Percentiles rank a stretch among this genome's conserved stretches.
Conservation (phyloP, 176 grass and related monocot genomes). For the Stipa capillata region DNA sequence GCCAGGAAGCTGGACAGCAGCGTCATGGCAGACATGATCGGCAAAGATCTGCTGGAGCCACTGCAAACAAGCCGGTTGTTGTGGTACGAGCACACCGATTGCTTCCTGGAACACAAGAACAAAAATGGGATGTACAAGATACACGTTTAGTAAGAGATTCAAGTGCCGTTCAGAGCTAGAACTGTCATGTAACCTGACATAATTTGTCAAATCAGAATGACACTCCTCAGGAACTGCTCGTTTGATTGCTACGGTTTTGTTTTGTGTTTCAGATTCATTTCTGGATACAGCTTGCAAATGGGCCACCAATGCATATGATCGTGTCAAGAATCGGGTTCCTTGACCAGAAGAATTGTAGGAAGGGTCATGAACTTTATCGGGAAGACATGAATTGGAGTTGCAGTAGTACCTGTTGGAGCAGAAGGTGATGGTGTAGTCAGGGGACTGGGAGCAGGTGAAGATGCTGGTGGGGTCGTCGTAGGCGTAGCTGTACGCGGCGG, state of each 20-base stretch:
- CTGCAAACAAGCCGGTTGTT: constrained; percentile 48
- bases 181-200: background rate
- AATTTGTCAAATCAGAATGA: background rate
- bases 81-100: constrained; percentile 51
- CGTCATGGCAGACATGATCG: constrained; percentile 10
- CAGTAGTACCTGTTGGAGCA: constrained; percentile 41
- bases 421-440: constrained; percentile 66
- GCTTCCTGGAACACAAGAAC: constrained; percentile 25
- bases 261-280: background rate
- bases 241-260: background rate
- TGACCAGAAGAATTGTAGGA: background rate
- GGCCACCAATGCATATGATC: background rate
- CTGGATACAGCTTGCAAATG: background rate
- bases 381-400: background rate
- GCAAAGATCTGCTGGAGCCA: background rate
- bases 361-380: no score
- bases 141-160: background rate
- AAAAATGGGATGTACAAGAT: background rate
- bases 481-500: constrained; percentile 75
- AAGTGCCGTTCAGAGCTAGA: background rate
- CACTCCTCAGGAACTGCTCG: background rate
- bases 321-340: background rate
- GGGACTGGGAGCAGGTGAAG: constrained; percentile 45
- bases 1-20: constrained; percentile 5
- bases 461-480: constrained; percentile 86